These are phyloP conservation scores for Saururus chinensis DNA, from an alignment of 164 flowering plant genomes.

Conservation along the genomic window DNA sequence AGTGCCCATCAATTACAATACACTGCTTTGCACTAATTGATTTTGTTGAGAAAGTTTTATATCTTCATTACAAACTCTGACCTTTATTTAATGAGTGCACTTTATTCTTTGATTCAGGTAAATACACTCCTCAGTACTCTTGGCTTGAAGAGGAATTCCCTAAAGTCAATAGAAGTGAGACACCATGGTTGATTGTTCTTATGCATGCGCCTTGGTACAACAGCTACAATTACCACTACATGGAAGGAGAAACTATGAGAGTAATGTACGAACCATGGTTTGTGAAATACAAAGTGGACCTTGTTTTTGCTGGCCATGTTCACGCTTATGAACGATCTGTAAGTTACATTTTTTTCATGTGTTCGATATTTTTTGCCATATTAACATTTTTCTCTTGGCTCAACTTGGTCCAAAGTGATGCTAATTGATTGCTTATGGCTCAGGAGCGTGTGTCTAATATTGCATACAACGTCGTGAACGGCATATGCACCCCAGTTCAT, in stretches of 20 bases:
- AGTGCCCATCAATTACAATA: too few relatives aligned
- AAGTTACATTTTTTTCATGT: slow-evolving; percentile 12
- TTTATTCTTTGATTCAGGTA: slow-evolving; percentile 18
- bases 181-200: slow-evolving; percentile 88
- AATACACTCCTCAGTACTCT: slow-evolving; percentile 62
- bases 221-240: slow-evolving; percentile 60
- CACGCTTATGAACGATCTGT: slow-evolving; percentile 89
- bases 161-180: slow-evolving; percentile 63
- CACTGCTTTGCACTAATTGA: too few relatives aligned
- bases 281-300: slow-evolving; percentile 67
- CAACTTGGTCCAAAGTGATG: background rate
- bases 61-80: too few relatives aligned
- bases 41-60: too few relatives aligned
- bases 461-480: slow-evolving; percentile 61
- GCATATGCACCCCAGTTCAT: slow-evolving; percentile 41
- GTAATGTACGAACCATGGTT: slow-evolving; percentile 66
- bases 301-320: slow-evolving; percentile 83
- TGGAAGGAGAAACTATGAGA: slow-evolving; percentile 90
- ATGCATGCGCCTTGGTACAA: slow-evolving; percentile 64
- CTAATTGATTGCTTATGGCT: background rate
- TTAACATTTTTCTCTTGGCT: background rate
- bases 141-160: slow-evolving; percentile 60
- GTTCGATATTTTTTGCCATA: background rate
- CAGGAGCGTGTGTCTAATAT: slow-evolving; percentile 80
- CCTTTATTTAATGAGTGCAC: background rate